Evolutionary conservation across 192 early-diverging fungal species (phyloP), one percentile per base, ranked within the genome.

Genomic region (Polychytrium aggregatum): DNA sequence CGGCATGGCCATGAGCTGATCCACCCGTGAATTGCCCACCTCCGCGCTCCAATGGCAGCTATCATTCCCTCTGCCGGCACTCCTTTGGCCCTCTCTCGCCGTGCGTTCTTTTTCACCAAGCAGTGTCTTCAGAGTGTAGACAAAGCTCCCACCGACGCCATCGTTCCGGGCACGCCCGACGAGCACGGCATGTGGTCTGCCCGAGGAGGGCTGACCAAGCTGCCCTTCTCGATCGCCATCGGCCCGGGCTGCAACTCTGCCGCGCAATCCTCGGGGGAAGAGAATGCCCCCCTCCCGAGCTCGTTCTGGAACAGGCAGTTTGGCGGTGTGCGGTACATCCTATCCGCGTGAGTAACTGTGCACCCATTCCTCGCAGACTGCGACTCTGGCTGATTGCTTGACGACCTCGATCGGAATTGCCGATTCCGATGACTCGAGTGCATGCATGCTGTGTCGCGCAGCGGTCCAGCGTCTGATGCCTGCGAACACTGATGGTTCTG

Each of bases 151-250:
- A 57, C 53, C 5, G 63, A 66, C 50, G 58, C 59, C 4, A 64
- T 75, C 27, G 16, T 54, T 24, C 50, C 72, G 1, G 66, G 72
- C 8, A 46, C 54, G n/a, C 62, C 65, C 20, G 72, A 75, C 43
- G 66, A 70, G 47, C 62, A 75, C 46, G 64, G 65, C 44, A 75
- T 75, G 72, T 70, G 65, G 72, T 21, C 31, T 17, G 72, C 72
- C 2, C 36, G 53, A 27, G 53, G 58, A 29, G 68, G 68, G 2
- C 13, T 41, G 7, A 65, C 63, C 8, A 34, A 41, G 8, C 45
- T 71, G 44, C 21, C 48, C 8, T 75, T 75, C 48, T 33, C 48
- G 4, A 20, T 68, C 13, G 52, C 48, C 13, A 38, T 68, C 10
- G 21, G 37, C 10, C 6, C 57, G 3, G 46, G n/a, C n/a, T n/a